Evolutionary conservation across 1,139 yeast genomes (phyloP), one percentile per base, ranked within the genome.

Genomic region (Pneumocystis canis): DNA sequence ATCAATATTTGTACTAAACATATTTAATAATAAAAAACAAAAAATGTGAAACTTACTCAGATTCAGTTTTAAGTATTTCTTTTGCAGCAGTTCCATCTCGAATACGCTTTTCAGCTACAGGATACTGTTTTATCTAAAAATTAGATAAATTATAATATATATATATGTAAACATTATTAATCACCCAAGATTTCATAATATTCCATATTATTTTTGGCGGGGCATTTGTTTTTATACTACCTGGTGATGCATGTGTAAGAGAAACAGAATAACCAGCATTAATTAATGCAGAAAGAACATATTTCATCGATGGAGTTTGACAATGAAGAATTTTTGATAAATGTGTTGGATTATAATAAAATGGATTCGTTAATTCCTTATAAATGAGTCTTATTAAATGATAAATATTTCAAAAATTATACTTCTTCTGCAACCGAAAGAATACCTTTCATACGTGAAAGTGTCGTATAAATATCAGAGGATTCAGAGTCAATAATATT

Each of bases 371-470:
- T n/a, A 63, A 64, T 20, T 64, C 57, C 40, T 31, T 40, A 28
- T 5, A 28, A 59, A 37, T 33, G 14, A 57, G 28, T 37, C 28
- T 20, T 25, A 39, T 30, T n/a, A 58, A 31, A 58, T 20, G 2
- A 41, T 58, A 30, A 58, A 30, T 47, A 47, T 47, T 25, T 47
- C 9, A 20, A 25, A 18, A 25, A 67, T 58, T 90, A 72, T 73
- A 92, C 98, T 65, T 80, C 80, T 58, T 75, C 72, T 3, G 97
- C 97, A 70, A 90, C 77, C 0, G 94, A 86, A 59, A 89, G 77
- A 97, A 92, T 92, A 5, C 98, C 97, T 72, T 83, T 83, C 61
- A 92, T 87, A 70, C 99, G 80, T 65, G 87, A 86, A 30, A 81
- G 77, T 0, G 99, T 94, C 61, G 86, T 86, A 72, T 87, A 89